These are phyloP conservation scores for Ciborinia camelliae DNA, from an alignment of 2,329 filamentous ascomycete species.

Conservation along the genomic window DNA sequence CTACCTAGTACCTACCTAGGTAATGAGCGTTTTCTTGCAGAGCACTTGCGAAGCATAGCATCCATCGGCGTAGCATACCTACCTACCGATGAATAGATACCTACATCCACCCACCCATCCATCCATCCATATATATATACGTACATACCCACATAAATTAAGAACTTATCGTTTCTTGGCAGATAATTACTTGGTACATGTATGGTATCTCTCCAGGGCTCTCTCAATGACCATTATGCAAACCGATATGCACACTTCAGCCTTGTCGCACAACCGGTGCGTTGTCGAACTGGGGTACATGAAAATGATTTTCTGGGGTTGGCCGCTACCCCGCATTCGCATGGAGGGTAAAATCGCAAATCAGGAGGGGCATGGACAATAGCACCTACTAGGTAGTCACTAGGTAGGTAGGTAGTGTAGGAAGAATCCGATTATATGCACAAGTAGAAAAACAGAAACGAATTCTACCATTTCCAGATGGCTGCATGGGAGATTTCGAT, in stretches of 20 bases:
- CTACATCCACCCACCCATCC: neutral
- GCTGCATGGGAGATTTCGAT: neutral
- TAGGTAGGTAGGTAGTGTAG: no score
- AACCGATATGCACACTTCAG: constrained; percentile 8
- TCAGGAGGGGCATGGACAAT: neutral
- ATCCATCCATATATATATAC: neutral
- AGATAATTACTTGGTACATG: neutral
- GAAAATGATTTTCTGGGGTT: neutral
- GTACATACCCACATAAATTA: neutral
- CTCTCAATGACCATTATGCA: neutral
- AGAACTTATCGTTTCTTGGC: neutral
- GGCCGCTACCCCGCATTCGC: constrained; percentile 7
- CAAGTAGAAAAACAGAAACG: neutral
- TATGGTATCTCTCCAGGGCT: neutral
- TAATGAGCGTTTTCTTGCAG: neutral
- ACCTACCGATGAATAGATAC: neutral
- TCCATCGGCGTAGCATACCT: neutral
- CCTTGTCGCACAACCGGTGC: neutral
- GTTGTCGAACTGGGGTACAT: constrained; percentile 4
- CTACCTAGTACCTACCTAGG: no score
- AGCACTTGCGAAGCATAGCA: neutral
- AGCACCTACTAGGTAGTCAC: no score
- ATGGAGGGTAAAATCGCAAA: neutral
- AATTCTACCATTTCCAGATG: neutral
- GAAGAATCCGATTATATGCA: neutral